Evolutionary conservation across 768 basidiomycete genomes (phyloP).

Genomic region (Pisolithus microcarpus): DNA sequence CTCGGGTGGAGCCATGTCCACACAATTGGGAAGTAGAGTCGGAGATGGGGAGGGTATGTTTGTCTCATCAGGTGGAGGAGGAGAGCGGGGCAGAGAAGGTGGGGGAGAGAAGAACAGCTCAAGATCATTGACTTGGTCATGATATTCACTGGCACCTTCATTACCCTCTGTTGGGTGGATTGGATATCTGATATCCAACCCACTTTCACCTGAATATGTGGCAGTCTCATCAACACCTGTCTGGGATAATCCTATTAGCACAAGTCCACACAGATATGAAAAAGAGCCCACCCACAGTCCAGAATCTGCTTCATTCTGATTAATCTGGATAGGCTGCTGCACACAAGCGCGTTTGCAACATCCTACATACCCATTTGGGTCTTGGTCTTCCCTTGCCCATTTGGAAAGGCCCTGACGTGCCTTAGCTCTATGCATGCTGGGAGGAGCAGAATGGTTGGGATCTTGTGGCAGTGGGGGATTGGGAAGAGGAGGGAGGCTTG

Average conservation of each 20-base stretch:
- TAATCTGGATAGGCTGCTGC: neutral
- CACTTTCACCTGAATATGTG: too few species aligned
- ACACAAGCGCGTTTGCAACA: neutral
- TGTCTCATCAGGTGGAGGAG: too few species aligned
- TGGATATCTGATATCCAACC: too few species aligned
- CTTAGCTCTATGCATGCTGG: neutral
- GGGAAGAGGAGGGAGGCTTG: neutral
- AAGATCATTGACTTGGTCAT: too few species aligned
- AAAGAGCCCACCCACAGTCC: too few species aligned
- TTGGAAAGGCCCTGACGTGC: neutral
- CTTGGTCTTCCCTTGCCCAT: neutral
- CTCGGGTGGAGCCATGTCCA: neutral
- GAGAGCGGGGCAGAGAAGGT: too few species aligned
- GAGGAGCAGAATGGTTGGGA: neutral
- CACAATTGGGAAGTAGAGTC: neutral
- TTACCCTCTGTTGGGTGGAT: too few species aligned
- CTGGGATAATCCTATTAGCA: neutral
- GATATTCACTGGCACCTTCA: too few species aligned
- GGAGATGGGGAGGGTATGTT: too few species aligned
- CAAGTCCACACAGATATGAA: neutral
- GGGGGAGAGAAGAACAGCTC: too few species aligned
- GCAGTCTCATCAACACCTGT: too few species aligned
- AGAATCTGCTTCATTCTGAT: too few species aligned
- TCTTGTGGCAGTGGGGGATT: neutral
- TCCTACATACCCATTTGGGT: neutral